Base-by-base conservation (phyloP, 148 eudicot genomes). In the Cornus florida region DNA sequence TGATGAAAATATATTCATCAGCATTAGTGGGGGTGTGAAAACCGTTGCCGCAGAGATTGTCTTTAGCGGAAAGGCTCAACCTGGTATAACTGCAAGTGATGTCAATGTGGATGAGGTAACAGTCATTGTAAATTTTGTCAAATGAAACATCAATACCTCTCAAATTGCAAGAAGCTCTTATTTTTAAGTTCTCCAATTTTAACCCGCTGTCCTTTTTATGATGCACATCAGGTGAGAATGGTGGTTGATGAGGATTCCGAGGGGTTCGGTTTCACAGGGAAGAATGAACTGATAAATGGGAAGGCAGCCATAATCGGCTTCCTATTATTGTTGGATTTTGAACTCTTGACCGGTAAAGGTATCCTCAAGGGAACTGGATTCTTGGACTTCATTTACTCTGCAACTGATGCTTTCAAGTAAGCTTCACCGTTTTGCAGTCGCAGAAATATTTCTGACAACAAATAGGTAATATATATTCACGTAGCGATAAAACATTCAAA, bases 221-320 rank as follows among this genome's bases (percentile, higher is more conserved):
- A 35, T 82, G 67, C 32, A 32, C 22, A 62, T 72, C 85, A 95
- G 99, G 94, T 95, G 72, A 92, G 86, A 85, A 95, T 95, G 99
- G 88, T 95, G 69, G 89, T 95, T 4, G 99, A 93, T 82, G 99
- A 95, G 82, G 90, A 76, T 59, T 46, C 70, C 16, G 91, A 74
- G 76, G 99, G 94, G 24, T 95, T 95, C 74, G 99, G 99, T 59
- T 95, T 95, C 88, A 87, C 93, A 0, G 7, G 74, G 69, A 93
- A 83, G 84, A 95, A 93, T 14, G 99, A 95, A 82, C 66, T 86
- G 82, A 95, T 95, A 32, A 95, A 95, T 32, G 99, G 99, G 35
- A 95, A 95, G 84, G 99, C 99, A 64, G 99, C 99, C 38, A 89
- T 78, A n/a, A 92, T 95, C 8, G 99, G 99, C 38, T 95, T 95